These are phyloP conservation scores for Cenococcum geophilum DNA, from an alignment of 495 filamentous ascomycete genomes.

Conservation along the genomic window DNA sequence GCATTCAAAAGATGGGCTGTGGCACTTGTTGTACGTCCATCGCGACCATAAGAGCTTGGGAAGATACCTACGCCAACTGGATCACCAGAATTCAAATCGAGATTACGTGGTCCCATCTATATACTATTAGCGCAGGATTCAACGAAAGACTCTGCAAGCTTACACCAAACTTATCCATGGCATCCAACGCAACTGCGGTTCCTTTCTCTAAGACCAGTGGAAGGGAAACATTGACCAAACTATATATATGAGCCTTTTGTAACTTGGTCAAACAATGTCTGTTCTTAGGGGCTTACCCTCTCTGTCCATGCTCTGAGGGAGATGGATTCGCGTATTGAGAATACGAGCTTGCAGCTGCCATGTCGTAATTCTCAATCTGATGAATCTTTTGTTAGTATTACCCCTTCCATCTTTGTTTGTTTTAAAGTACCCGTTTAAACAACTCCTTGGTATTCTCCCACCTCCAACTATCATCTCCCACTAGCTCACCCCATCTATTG, in stretches of 20 bases:
- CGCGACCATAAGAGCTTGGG: slow-evolving; percentile 9
- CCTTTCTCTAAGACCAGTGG: slow-evolving; percentile 20
- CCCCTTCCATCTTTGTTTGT: too few species aligned
- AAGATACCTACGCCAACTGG: slow-evolving; percentile 24
- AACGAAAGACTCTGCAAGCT: background rate
- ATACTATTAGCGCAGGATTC: background rate
- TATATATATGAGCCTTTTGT: background rate
- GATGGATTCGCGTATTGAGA: slow-evolving; percentile 21
- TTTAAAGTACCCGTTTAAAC: slow-evolving; percentile 5
- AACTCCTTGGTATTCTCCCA: slow-evolving; percentile 22
- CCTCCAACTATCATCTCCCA: slow-evolving; percentile 25
- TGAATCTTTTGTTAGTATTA: background rate
- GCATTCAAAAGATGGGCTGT: slow-evolving; percentile 21
- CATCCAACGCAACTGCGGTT: slow-evolving; percentile 7
- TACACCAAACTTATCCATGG: slow-evolving; percentile 13
- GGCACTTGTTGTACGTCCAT: slow-evolving; percentile 27
- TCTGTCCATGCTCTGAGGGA: slow-evolving; percentile 14
- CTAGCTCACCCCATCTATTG: slow-evolving; percentile 24
- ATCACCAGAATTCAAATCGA: slow-evolving; percentile 25
- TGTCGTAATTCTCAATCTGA: slow-evolving; percentile 21
- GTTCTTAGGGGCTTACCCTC: background rate
- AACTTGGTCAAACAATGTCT: background rate
- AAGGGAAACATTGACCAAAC: slow-evolving; percentile 20
- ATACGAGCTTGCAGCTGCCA: slow-evolving; percentile 4
- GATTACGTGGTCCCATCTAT: slow-evolving; percentile 3